These are phyloP conservation scores for Eutrema salsugineum DNA, from an alignment of 441 rosid species.

Conservation along the genomic window DNA sequence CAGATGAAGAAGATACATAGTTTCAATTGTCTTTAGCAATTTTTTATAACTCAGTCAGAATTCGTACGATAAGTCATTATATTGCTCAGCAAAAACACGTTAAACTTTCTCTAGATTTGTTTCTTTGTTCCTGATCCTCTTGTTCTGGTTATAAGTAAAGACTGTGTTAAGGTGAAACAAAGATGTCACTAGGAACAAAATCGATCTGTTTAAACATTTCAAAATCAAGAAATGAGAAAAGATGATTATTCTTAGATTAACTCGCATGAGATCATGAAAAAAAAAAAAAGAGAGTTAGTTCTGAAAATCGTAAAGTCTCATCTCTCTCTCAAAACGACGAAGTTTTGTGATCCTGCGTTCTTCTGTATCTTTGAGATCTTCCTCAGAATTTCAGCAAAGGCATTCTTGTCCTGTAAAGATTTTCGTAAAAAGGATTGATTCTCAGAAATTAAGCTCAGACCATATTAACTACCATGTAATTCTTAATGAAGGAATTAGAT, in stretches of 20 bases:
- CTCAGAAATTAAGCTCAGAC: background rate
- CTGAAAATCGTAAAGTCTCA: slow-evolving; percentile 16
- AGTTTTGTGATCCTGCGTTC: slow-evolving; percentile 65
- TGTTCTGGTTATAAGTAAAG: too few species aligned
- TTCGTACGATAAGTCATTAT: too few species aligned
- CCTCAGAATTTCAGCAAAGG: slow-evolving; percentile 75
- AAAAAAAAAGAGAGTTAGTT: background rate
- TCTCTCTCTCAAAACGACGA: slow-evolving; percentile 69
- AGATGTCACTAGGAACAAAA: too few species aligned
- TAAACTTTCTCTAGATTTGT: too few species aligned
- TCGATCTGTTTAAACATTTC: background rate
- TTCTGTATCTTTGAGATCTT: slow-evolving; percentile 92
- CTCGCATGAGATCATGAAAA: too few species aligned
- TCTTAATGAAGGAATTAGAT: background rate
- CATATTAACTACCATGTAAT: background rate
- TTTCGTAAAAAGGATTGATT: slow-evolving; percentile 8
- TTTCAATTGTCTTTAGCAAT: too few species aligned
- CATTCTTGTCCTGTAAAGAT: slow-evolving; percentile 72
- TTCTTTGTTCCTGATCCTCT: too few species aligned
- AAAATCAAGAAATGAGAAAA: background rate
- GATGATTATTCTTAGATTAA: too few species aligned
- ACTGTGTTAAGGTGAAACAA: background rate
- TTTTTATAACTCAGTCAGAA: too few species aligned
- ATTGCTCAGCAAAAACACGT: too few species aligned
- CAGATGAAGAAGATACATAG: too few species aligned